phyloP scores from a whole-genome alignment of 1,284 basidiomycete genomes.

The Sanghuangporus weigelae region DNA sequence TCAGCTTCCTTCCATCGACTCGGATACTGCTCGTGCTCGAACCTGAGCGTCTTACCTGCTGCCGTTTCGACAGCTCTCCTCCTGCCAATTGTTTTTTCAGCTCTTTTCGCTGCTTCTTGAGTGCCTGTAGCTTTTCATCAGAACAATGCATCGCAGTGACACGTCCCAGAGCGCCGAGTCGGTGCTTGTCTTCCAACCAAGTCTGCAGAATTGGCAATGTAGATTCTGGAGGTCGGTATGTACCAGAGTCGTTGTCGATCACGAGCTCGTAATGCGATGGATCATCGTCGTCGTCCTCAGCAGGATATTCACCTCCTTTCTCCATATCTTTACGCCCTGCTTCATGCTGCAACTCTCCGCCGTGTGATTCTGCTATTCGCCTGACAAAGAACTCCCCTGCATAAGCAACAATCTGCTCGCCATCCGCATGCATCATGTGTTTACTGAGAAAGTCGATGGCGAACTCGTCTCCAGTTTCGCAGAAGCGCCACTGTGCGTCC shows the following conservation, averaged over 20 bases:
- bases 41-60: constrained; percentile 3
- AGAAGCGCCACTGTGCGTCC: constrained; percentile 41
- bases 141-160: constrained; percentile 28
- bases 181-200: constrained; percentile 29
- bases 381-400: constrained; percentile 36
- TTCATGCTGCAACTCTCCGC: background rate
- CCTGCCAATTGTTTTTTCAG: constrained; percentile 21
- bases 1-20: constrained; percentile 11
- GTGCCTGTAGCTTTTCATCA: constrained; percentile 24
- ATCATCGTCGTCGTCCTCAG: constrained; percentile 22
- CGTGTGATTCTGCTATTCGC: constrained; percentile 12
- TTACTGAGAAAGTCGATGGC: constrained; percentile 43
- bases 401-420: constrained; percentile 33
- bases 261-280: constrained; percentile 40
- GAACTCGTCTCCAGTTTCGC: constrained; percentile 46
- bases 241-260: constrained; percentile 47
- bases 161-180: constrained; percentile 30
- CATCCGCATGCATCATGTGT: constrained; percentile 48
- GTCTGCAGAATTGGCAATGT: constrained; percentile 34
- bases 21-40: constrained; percentile 16
- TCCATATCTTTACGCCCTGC: constrained; percentile 16
- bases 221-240: constrained; percentile 40
- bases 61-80: constrained; percentile 11
- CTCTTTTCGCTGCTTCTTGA: constrained; percentile 28
- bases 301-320: constrained; percentile 12